Conservation (phyloP, 371 early-diverging fungal species). For the Parasitella parasitica region DNA sequence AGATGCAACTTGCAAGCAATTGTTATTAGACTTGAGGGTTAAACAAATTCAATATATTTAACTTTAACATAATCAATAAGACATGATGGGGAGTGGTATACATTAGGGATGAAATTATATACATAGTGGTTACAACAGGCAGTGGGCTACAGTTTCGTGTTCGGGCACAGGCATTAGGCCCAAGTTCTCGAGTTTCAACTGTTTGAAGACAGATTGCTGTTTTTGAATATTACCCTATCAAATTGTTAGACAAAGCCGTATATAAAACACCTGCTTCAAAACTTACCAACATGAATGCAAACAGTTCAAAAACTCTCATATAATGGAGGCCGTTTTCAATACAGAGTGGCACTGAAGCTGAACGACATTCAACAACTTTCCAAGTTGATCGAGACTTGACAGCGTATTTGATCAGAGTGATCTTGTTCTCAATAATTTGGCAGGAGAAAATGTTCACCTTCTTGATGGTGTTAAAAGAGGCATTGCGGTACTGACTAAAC, state of each 20-base stretch:
- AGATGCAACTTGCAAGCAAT: neutral
- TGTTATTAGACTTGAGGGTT: slow-evolving; percentile 8
- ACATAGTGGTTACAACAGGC: slow-evolving; percentile 10
- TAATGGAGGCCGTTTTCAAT: neutral
- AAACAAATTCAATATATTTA: slow-evolving; percentile 6
- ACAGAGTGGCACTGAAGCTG: neutral
- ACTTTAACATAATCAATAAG: slow-evolving; percentile 5
- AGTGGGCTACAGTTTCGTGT: slow-evolving; percentile 9
- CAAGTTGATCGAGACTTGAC: neutral
- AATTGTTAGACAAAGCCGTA: neutral
- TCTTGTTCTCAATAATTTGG: slow-evolving; percentile 21
- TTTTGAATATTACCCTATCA: slow-evolving; percentile 7
- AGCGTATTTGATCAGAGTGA: slow-evolving; percentile 14
- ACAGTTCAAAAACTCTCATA: neutral
- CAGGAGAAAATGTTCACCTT: slow-evolving; percentile 9
- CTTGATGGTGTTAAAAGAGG: slow-evolving; percentile 19
- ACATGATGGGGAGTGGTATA: slow-evolving; percentile 8
- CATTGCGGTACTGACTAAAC: slow-evolving; percentile 7
- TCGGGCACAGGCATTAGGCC: slow-evolving; percentile 3
- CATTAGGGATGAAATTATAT: slow-evolving; percentile 1
- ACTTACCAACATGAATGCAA: neutral
- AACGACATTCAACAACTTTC: neutral
- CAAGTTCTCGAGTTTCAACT: slow-evolving; percentile 8
- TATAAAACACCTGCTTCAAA: neutral
- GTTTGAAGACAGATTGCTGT: slow-evolving; percentile 5